Base-by-base conservation (phyloP, 2,329 filamentous ascomycete species). In the Mollisia scopiformis region DNA sequence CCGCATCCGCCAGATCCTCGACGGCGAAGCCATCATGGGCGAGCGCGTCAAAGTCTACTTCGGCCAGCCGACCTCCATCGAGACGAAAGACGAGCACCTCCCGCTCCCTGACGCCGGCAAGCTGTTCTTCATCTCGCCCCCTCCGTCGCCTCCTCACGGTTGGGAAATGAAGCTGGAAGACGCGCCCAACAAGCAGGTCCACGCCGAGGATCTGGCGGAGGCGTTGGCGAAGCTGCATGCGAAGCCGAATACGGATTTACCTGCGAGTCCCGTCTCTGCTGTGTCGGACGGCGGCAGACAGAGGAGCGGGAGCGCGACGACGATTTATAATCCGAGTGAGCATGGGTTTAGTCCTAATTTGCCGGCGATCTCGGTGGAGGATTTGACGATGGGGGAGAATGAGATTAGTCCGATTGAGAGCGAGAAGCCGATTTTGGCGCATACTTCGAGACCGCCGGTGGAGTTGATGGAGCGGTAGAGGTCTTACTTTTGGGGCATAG, bases 11-110 rank as follows among this genome's bases (percentile, higher is more conserved):
- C 80, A 86, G 67, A 81, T 88, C 58, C 90, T 92, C 76, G 90
- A 95, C 71, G 88, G 88, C 69, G 88, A 93, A 76, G 79, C 79
- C 25, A 82, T 94, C 66, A 84, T 93, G 77, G 91, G 90, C 69
- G 82, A 88, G 74, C 80, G 82, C 57, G 84, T 89, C 69, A 83
- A 84, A 65, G 84, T 92, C 69, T 93, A 88, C 78, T 90, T 88
- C 68, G 87, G 88, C 69, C 82, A 86, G 71, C 76, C 79, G 51
- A 89, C 87, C 0, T 79, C 83, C n/a, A 75, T 88, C 56, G 76
- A 84, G 68, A 69, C 77, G 39, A 71, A 78, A 61, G 80, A 87
- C 68, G 80, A 83, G 68, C 86, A 88, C 69, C 80, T 90, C 10
- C 81, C 83, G n/a, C 82, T 89, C 0, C 87, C 88, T 59, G 87